Base-by-base conservation (phyloP, 2,329 filamentous ascomycete species). In the Beauveria scarabaeidicola region DNA sequence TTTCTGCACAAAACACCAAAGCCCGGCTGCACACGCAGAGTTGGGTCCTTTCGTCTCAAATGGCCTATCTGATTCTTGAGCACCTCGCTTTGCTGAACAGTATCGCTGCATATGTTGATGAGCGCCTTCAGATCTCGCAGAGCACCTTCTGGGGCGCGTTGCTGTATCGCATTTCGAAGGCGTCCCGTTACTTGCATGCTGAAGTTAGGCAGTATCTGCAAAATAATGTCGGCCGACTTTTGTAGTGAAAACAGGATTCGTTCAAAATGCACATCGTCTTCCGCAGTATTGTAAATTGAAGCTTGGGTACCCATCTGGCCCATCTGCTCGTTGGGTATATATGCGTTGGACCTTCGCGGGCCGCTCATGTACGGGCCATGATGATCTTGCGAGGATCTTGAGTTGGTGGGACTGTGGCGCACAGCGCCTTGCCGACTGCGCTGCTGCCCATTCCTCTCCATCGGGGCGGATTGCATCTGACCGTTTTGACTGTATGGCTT, bases 31-130 rank as follows among this genome's bases (percentile, higher is more conserved):
- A 80, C 85, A 58, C 90, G 81, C 54, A 90, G 82, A 11, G 85
- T 86, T 8, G 90, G 89, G 66, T 96, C 91, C 69, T 93, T 94
- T 11, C 96, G 78, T 70, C 91, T 91, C 76, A 96, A 90, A 51
- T 82, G 80, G 3, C 86, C 90, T 11, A 97, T 75, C n/a, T 87
- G 82, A 43, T 78, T 78, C 67, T 89, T 87, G 29, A 97, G 78
- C 11, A 83, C 79, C 67, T 91, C 86, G 2, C 89, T 89, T 65
- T 89, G 86, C 60, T 89, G 83, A 46, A 92, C 81, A 19, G 89
- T 85, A 13, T 83, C 77, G 47, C 81, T 82, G 68, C 88, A 92
- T 68, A 87, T 88, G 51, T 84, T 79, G 56, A 93, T 85, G 50
- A 96, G 80, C 1, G 79, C 77, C 58, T 81, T 86, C 87, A 89